Base-by-base conservation (phyloP, 805 yeast species). In the Candida jianshihensis region DNA sequence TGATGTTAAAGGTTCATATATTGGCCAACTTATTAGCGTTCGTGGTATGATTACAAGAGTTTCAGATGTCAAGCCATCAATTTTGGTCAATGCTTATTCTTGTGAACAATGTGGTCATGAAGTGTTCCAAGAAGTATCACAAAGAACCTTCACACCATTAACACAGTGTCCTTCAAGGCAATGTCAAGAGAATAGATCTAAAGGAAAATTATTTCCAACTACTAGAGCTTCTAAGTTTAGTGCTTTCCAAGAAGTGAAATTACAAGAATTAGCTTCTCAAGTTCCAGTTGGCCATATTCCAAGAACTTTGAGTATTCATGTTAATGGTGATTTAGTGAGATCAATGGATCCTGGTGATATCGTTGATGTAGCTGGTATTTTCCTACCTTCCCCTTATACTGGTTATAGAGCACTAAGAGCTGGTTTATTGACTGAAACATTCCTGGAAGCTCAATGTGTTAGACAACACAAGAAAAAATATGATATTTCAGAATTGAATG, bases 261-360 rank as follows among this genome's bases (percentile, higher is more conserved):
- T 92, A 43, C 99, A 92, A 66, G 99, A 92, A 61, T 66, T 90
- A 56, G 85, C 97, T 5, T 81, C 81, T 46, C 98, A 92, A 63
- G 98, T 92, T 14, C 99, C 99, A 1, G 90, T 89, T 20, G 98
- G 98, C 36, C 96, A 90, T 59, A 92, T 92, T 44, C 99, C 99
- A 33, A 75, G 99, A 52, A 65, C 87, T 21, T 67, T 92, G 44
- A 75, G 81, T 13, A 72, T 90, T 38, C 96, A 90, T 56, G 78
- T 90, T n/a, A 85, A 83, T 51, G 99, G 99, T 30, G 82, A 86
- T 40, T 64, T 92, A 37, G 97, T 88, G 20, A 75, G 99, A 51
- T 63, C 82, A 11, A 70, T 86, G 68, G 76, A 79, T 43, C 97
- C 99, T 1, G 99, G 99, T 51, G 98, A 92, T 59, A 71, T 82